phyloP scores from a whole-genome alignment of 768 basidiomycete genomes.

The Phylloporus sp. region DNA sequence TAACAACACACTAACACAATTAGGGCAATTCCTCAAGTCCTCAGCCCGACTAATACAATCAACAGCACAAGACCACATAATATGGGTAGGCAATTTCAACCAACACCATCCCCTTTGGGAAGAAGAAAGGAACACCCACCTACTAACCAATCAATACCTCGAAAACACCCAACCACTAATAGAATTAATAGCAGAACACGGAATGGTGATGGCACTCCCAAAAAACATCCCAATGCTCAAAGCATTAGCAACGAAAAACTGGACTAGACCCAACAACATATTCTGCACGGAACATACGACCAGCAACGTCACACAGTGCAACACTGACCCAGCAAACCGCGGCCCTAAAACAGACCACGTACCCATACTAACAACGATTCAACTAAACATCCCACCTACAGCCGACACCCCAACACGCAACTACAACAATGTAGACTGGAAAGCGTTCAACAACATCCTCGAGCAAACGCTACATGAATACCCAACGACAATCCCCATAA shows the following conservation, averaged over 20 bases:
- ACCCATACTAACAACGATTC: conserved; percentile 18
- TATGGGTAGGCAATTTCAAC: conserved; percentile 30
- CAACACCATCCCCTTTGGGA: conserved; percentile 33
- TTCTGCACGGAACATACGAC: conserved; percentile 20
- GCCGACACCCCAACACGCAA: not conserved
- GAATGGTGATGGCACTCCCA: conserved; percentile 30
- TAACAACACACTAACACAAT: not conserved
- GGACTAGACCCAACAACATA: conserved; percentile 35
- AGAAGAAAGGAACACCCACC: conserved; percentile 13
- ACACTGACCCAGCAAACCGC: conserved; percentile 4
- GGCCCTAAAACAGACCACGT: conserved; percentile 31
- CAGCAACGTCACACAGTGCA: conserved; percentile 13
- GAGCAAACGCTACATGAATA: too few relatives aligned
- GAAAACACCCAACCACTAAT: conserved; percentile 6
- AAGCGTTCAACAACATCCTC: not conserved
- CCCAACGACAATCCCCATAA: too few relatives aligned
- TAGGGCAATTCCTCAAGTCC: too few relatives aligned
- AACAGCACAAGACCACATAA: conserved; percentile 5
- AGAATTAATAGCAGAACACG: too few relatives aligned
- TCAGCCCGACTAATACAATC: too few relatives aligned
- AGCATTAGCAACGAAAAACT: conserved; percentile 19
- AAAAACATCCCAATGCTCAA: conserved; percentile 26
- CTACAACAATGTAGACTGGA: too few relatives aligned
- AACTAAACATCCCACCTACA: not conserved
- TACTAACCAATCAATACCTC: conserved; percentile 16